Evolutionary conservation across 345 rosid genomes (phyloP).

Genomic region (Hibiscus trionum): DNA sequence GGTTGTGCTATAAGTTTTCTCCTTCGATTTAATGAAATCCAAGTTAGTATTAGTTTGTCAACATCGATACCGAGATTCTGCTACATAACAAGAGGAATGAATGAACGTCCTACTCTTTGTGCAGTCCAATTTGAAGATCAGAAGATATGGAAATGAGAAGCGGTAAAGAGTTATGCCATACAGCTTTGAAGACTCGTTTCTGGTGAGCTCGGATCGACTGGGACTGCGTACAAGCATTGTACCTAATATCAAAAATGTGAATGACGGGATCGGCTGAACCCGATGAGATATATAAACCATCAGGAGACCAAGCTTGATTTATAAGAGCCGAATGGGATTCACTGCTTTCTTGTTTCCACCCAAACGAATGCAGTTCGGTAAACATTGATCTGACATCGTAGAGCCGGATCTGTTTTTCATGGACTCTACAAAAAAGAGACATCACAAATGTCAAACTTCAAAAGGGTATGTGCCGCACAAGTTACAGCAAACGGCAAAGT

Average conservation of each 20-base stretch:
- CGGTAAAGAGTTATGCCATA: constrained; percentile 65
- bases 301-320: constrained; percentile 94
- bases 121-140: constrained; percentile 71
- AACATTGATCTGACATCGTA: constrained; percentile 70
- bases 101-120: constrained; percentile 30
- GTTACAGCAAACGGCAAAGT: not conserved
- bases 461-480: not conserved
- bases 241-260: constrained; percentile 84
- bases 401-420: constrained; percentile 67
- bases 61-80: too few species aligned
- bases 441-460: not conserved
- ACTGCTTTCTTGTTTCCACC: constrained; percentile 95
- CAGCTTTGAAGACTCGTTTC: constrained; percentile 82
- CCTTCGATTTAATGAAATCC: too few species aligned
- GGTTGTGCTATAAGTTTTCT: too few species aligned
- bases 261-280: constrained; percentile 89
- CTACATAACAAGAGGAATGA: too few species aligned
- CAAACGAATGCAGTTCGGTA: constrained; percentile 76
- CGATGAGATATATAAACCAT: constrained; percentile 65
- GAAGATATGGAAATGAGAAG: constrained; percentile 84
- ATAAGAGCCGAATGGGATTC: constrained; percentile 87
- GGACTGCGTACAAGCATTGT: constrained; percentile 60
- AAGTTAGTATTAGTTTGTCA: too few species aligned
- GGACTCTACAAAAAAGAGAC: constrained; percentile 40
- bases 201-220: constrained; percentile 83